A percentile compares a stretch with the other conserved stretches of the same genome.
phyloP scores from a whole-genome alignment of 371 early-diverging fungal species.

The Syncephalastrum monosporum region DNA sequence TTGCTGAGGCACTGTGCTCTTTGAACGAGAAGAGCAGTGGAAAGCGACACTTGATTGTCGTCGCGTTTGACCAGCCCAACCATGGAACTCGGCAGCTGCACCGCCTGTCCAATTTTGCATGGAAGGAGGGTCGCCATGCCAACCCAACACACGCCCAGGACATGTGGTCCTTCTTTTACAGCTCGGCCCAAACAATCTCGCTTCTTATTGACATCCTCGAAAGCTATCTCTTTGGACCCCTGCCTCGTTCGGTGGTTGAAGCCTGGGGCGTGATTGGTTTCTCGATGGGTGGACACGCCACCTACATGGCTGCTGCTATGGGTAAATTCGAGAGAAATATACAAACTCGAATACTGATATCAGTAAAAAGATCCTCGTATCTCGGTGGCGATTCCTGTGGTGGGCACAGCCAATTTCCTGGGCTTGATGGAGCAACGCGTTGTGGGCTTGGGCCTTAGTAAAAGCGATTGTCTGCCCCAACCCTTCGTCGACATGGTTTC shows the following conservation, averaged over 20 bases:
- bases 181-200: slow-evolving; percentile 42
- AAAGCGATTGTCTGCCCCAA: slow-evolving; percentile 22
- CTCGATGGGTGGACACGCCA: slow-evolving; percentile 58
- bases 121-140: slow-evolving; percentile 29
- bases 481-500: slow-evolving; percentile 19
- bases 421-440: slow-evolving; percentile 28
- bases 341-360: background rate
- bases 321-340: slow-evolving; percentile 25
- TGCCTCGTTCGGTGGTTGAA: slow-evolving; percentile 21
- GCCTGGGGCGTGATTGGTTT: slow-evolving; percentile 54
- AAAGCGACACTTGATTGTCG: slow-evolving; percentile 31
- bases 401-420: slow-evolving; percentile 36
- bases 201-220: slow-evolving; percentile 55
- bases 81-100: slow-evolving; percentile 51
- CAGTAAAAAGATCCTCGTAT: slow-evolving; percentile 35
- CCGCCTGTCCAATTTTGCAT: slow-evolving; percentile 32
- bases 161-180: slow-evolving; percentile 50
- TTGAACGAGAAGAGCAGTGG: slow-evolving; percentile 15
- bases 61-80: slow-evolving; percentile 58
- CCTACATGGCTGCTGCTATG: slow-evolving; percentile 46
- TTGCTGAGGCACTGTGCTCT: slow-evolving; percentile 23
- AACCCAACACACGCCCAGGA: slow-evolving; percentile 53
- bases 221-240: slow-evolving; percentile 35
- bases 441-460: slow-evolving; percentile 6
- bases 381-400: slow-evolving; percentile 40